Evolutionary conservation across 2,329 filamentous ascomycete species (phyloP).

Genomic region (Arthrobotrys entomopaga): DNA sequence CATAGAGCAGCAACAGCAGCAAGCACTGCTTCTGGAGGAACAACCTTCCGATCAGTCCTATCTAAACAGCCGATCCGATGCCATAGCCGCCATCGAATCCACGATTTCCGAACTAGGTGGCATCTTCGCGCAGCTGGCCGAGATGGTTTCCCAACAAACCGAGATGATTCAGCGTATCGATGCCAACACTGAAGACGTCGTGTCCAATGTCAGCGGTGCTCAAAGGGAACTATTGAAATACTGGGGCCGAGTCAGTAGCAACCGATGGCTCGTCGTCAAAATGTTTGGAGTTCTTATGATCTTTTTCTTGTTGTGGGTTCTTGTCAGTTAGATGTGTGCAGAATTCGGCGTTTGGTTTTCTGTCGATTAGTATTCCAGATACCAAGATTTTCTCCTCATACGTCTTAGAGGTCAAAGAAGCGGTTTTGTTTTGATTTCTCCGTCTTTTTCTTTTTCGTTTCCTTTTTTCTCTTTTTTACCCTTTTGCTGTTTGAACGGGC

Average conservation of each 20-base stretch:
- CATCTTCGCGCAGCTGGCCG: slow-evolving; percentile 92
- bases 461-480: slow-evolving; percentile 4
- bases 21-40: slow-evolving; percentile 88
- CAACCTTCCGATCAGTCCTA: slow-evolving; percentile 86
- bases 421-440: not conserved
- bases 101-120: slow-evolving; percentile 91
- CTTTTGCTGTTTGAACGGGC: slow-evolving; percentile 35
- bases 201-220: slow-evolving; percentile 97
- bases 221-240: slow-evolving; percentile 96
- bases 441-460: not conserved
- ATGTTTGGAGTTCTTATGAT: slow-evolving; percentile 66
- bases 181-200: slow-evolving; percentile 95
- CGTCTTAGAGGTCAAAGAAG: slow-evolving; percentile 15
- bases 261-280: slow-evolving; percentile 91
- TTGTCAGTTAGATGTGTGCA: slow-evolving; percentile 56
- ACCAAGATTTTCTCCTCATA: slow-evolving; percentile 8
- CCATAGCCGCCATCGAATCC: slow-evolving; percentile 94
- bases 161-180: slow-evolving; percentile 98
- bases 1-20: slow-evolving; percentile 67
- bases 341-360: slow-evolving; percentile 26
- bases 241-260: slow-evolving; percentile 92
- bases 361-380: slow-evolving; percentile 27
- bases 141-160: slow-evolving; percentile 96
- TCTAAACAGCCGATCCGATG: slow-evolving; percentile 91
- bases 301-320: slow-evolving; percentile 59